Evolutionary conservation across 192 early-diverging fungal genomes (phyloP), one percentile per base, ranked within the genome.

Genomic region (Globomyces pollinis-pini): DNA sequence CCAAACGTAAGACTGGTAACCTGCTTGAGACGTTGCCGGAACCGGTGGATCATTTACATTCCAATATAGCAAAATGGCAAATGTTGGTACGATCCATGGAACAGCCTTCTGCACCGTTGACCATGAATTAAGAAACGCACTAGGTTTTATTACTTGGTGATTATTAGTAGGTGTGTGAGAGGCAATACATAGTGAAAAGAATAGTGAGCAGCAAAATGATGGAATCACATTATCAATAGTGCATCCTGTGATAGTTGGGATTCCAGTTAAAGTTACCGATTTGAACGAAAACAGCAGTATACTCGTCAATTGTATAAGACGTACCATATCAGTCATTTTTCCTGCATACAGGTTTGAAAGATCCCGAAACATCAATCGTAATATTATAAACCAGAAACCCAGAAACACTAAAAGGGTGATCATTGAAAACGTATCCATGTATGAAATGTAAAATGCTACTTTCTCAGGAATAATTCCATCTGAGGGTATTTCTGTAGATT

Each of bases 201-300:
- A 41, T 55, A 55, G 53, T 55, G 53, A 55, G 18, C 29, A 55
- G 23, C 29, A 33, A 13, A 55, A 23, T 41, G 53, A 31, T 12
- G 33, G 29, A 55, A 55, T 55, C 2, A 55, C 33, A 8, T 24
- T 33, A 41, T 55, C 53, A 36, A 55, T 21, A 28, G 23, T 35
- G 31, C 53, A 55, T 21, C 21, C 7, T 1, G 28, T 34, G 16
- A 23, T 2, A 8, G 53, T 55, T 8, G 53, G 53, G 7, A 28
- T 55, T 8, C 29, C 29, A 2, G 33, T 20, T 31, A 55, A n/a
- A n/a, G n/a, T n/a, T n/a, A n/a, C n/a, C n/a, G n/a, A n/a, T n/a
- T n/a, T n/a, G n/a, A n/a, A n/a, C n/a, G n/a, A n/a, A n/a, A n/a
- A n/a, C n/a, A n/a, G n/a, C n/a, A n/a, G n/a, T n/a, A n/a, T n/a